Evolutionary conservation across 305 asterid genomes (phyloP).

Genomic region (Solanum hybrid): DNA sequence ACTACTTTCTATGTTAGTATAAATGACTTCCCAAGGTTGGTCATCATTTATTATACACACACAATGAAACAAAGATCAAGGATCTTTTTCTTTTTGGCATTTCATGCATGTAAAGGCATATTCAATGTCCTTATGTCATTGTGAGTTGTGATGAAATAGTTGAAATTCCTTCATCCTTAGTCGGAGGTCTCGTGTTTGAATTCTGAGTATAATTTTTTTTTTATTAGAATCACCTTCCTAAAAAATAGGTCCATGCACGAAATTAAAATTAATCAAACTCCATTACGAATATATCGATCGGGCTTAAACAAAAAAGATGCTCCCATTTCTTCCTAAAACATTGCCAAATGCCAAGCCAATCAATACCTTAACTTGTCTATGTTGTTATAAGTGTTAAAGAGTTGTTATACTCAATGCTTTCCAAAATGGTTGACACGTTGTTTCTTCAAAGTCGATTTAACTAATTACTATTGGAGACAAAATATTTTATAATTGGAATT

Average conservation of each 20-base stretch:
- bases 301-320: conserved; percentile 1
- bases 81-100: neutral
- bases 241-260: neutral
- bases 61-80: neutral
- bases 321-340: conserved; percentile 15
- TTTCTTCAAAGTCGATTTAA: neutral
- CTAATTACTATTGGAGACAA: neutral
- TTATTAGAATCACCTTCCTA: neutral
- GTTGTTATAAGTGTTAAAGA: neutral
- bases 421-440: neutral
- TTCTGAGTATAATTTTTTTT: neutral
- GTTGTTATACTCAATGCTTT: neutral
- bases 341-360: conserved; percentile 5
- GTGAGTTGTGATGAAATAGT: neutral
- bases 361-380: neutral
- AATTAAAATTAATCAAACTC: neutral
- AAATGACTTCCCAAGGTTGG: conserved; percentile 21
- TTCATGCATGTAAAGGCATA: neutral
- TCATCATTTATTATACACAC: neutral
- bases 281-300: neutral
- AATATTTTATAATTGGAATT: neutral
- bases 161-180: neutral
- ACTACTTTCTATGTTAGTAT: conserved; percentile 44
- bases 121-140: neutral
- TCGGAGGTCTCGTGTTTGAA: too few relatives aligned